Conservation (phyloP, 2,329 filamentous ascomycete genomes). For the Botryotinia narcissicola region DNA sequence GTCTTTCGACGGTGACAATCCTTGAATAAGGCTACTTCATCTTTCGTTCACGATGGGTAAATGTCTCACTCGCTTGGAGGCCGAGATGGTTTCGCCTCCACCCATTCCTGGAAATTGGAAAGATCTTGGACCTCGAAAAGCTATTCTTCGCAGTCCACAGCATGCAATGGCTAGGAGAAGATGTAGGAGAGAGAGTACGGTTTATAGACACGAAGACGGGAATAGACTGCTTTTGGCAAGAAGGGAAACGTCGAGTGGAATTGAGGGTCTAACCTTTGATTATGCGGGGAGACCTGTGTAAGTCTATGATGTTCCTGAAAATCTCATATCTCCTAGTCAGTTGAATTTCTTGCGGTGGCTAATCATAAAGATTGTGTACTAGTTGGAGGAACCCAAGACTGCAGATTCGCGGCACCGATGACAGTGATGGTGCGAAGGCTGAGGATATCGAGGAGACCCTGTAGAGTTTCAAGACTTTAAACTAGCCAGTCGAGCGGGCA, state of each 20-base stretch:
- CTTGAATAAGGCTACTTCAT: background rate
- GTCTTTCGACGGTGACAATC: background rate
- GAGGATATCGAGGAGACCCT: background rate
- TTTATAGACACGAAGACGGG: no score
- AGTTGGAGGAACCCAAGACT: conserved; percentile 10
- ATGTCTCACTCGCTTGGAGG: background rate
- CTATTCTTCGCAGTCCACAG: no score
- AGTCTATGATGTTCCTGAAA: background rate
- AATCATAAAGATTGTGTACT: background rate
- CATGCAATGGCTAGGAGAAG: background rate
- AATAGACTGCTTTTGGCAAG: background rate
- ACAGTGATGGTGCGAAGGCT: background rate
- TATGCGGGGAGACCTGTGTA: conserved; percentile 14
- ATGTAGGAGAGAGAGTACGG: background rate
- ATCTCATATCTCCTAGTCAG: background rate
- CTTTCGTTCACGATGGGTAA: background rate
- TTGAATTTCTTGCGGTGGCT: background rate
- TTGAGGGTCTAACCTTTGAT: conserved; percentile 10
- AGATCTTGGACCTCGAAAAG: background rate
- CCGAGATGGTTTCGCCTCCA: background rate
- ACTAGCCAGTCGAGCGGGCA: background rate
- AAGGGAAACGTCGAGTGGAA: conserved; percentile 1
- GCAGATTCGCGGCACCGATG: background rate
- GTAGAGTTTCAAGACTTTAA: background rate
- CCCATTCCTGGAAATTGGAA: conserved; percentile 3